Evolutionary conservation across 1,139 yeast genomes (phyloP), one percentile per base, ranked within the genome.

Genomic region (Nakaseomyces glabratus): DNA sequence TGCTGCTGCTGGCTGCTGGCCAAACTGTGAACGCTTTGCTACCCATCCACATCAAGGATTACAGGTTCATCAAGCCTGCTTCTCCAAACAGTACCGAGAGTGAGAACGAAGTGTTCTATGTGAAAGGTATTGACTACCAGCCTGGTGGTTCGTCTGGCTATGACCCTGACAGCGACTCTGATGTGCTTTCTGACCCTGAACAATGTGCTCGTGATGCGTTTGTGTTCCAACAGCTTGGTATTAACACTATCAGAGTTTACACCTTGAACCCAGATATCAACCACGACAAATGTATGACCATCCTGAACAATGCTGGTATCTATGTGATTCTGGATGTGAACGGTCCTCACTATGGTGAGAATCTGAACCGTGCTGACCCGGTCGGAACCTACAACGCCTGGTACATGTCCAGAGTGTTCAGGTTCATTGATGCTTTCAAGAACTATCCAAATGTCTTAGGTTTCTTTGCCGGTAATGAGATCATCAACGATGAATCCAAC

Each of bases 391-490:
- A 93, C 71, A 76, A 73, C 53, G 62, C 71, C 20, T 69, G 66
- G 32, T 81, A 84, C 55, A 65, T 81, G 54, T 62, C 72, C 34
- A 78, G 90, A 54, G 84, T 85, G 45, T 84, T 88, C 59, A 71
- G 70, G 39, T 79, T 86, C 44, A 78, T 86, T 46, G 95, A 88
- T 53, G 80, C 79, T 38, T 82, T 88, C 63, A 75, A 78, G 51
- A 69, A 75, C 49, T 88, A 82, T 62, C 77, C 93, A 38, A 88
- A 88, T 56, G 69, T 84, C 10, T 63, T 86, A 43, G 97, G 95
- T n/a, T 85, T 85, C 66, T 79, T 88, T 55, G 76, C 93, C 30
- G 96, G 96, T 52, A 88, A 88, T 57, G 96, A 88, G 65, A 81
- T 88, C 41, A 78, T 90, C 52, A 86, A 88, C 59, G 88, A 86